Evolutionary conservation across 352 stramenopile genomes (phyloP), one percentile per base, ranked within the genome.

Genomic region (Phytophthora aleatoria): DNA sequence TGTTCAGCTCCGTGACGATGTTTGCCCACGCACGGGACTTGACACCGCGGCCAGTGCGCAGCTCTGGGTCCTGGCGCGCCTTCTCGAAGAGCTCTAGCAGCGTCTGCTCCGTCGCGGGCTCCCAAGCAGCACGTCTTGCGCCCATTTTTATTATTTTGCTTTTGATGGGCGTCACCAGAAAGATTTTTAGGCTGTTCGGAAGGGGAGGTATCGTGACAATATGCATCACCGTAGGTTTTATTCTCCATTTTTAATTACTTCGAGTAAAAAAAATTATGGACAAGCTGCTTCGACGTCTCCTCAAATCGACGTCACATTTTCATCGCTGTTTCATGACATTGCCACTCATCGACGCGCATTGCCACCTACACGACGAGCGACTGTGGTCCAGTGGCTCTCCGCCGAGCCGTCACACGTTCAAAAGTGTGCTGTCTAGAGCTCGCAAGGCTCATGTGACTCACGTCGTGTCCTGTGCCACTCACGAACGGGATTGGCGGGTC

Each of bases 331-430:
- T 62, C 3, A 77, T 72, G 64, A 65, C 67, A 5, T 50, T 44
- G 5, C 57, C 45, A 49, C 63, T 81, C 0, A 50, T 91, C 11
- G 85, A 94, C 41, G 81, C 83, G 11, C 83, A 92, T 61, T 92
- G 81, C 57, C 85, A 94, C 58, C 49, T 94, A 42, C 85, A 94
- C 30, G 83, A 94, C 48, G 31, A 62, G 36, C 71, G 79, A 10
- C 47, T 87, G 30, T 36, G 33, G 44, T 58, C 64, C 39, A 11
- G 8, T 20, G 53, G n/a, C 28, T 71, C 62, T 57, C 9, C 9
- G 51, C 41, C 57, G 12, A 76, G 26, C 13, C n/a, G 43, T 61
- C 56, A 36, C 12, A 49, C 45, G 24, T 56, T 90, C 3, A 42
- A 69, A 24, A 44, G 27, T 2, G 72, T 93, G 16, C 43, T 91